These are phyloP conservation scores for Didymella pomorum DNA, from an alignment of 2,329 filamentous ascomycete genomes.

Conservation along the genomic window DNA sequence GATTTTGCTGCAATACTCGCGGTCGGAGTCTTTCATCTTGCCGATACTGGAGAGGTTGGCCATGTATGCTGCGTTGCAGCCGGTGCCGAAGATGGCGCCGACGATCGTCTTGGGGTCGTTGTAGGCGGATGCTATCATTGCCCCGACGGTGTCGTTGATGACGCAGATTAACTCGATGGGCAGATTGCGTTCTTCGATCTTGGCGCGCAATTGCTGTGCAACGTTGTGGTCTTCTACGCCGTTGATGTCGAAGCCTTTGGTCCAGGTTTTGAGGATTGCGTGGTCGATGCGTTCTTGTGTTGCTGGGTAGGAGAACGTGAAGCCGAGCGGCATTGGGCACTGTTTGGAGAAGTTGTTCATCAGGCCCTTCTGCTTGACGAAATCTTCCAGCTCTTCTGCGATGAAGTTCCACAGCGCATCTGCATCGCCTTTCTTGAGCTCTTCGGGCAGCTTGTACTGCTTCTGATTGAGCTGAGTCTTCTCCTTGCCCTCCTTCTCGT, in stretches of 20 bases:
- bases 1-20: conserved; percentile 1
- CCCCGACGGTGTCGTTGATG: conserved; percentile 94
- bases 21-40: conserved; percentile 64
- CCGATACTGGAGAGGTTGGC: conserved; percentile 82
- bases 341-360: conserved; percentile 66
- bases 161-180: conserved; percentile 85
- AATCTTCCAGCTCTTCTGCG: conserved; percentile 89
- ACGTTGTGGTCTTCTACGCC: conserved; percentile 92
- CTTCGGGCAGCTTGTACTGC: conserved; percentile 93
- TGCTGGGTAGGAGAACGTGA: conserved; percentile 95
- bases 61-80: conserved; percentile 95
- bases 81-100: conserved; percentile 92
- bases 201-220: conserved; percentile 84
- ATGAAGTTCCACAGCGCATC: conserved; percentile 96
- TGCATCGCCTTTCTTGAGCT: conserved; percentile 83
- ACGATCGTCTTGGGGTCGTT: conserved; percentile 85
- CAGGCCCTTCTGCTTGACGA: conserved; percentile 84
- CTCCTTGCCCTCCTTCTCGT: conserved; percentile 83
- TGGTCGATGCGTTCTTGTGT: conserved; percentile 94
- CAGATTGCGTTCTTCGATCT: conserved; percentile 75
- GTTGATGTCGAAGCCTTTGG: conserved; percentile 94
- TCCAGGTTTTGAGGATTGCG: conserved; percentile 92
- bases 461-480: conserved; percentile 77
- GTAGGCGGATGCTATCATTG: conserved; percentile 88
- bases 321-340: conserved; percentile 79